Percentiles rank a stretch among this genome's conserved stretches.
Evolutionary conservation across 2,329 filamentous ascomycete species (phyloP).

Genomic region (Cladosporium austrohemisphaericum): DNA sequence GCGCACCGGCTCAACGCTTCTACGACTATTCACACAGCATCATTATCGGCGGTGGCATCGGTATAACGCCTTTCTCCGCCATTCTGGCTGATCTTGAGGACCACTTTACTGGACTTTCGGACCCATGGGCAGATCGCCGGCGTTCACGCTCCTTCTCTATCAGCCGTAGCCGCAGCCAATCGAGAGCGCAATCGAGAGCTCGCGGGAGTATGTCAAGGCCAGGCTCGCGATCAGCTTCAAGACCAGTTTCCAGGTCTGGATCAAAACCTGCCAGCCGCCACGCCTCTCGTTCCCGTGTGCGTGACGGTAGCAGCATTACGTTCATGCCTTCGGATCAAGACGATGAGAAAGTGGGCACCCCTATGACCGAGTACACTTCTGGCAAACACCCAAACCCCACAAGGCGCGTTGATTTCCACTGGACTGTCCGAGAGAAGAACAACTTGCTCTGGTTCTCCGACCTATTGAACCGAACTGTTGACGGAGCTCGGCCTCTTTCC

Average conservation of each 20-base stretch:
- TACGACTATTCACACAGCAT: constrained; percentile 56
- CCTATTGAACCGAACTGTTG: constrained; percentile 50
- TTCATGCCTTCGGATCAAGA: neutral
- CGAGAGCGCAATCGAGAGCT: neutral
- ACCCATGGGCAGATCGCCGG: constrained; percentile 22
- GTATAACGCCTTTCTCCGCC: constrained; percentile 56
- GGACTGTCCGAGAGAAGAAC: constrained; percentile 57
- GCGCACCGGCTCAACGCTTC: constrained; percentile 56
- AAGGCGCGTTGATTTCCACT: constrained; percentile 56
- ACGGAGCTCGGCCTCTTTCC: constrained; percentile 36
- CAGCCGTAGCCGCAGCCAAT: constrained; percentile 11
- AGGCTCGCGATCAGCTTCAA: neutral
- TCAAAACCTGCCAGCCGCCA: constrained; percentile 1
- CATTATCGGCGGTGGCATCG: constrained; percentile 56
- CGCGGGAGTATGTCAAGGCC: neutral
- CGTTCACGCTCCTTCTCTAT: constrained; percentile 3
- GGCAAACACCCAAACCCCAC: constrained; percentile 10
- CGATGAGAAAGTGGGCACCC: neutral
- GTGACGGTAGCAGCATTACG: constrained; percentile 6
- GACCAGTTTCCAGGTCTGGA: neutral
- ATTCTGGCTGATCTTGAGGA: constrained; percentile 55
- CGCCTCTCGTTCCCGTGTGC: neutral
- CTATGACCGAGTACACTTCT: neutral
- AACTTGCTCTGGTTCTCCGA: constrained; percentile 56
- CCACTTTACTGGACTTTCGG: constrained; percentile 20